Conservation (phyloP, 495 filamentous ascomycete genomes). For the Penicillium paxilli region DNA sequence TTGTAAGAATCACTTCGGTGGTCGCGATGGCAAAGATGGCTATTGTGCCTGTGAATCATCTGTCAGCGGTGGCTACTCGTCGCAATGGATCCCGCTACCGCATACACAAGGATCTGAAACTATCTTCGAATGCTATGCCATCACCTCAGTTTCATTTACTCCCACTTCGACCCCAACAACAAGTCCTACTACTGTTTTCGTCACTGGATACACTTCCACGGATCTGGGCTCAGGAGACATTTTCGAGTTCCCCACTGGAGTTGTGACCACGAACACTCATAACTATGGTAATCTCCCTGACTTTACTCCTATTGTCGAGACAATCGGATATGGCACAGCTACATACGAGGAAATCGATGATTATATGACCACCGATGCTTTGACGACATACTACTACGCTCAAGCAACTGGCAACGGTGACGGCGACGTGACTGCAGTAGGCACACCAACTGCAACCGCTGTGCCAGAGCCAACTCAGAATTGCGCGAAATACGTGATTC, state of each 20-base stretch:
- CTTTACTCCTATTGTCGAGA: not conserved
- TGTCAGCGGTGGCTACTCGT: too few relatives aligned
- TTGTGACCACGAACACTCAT: not conserved
- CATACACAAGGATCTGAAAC: too few relatives aligned
- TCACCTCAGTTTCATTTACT: too few relatives aligned
- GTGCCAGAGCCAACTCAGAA: not conserved
- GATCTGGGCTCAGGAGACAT: not conserved
- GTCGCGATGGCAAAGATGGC: too few relatives aligned
- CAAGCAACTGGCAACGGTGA: not conserved
- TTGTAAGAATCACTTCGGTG: too few relatives aligned
- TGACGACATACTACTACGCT: not conserved
- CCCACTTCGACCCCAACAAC: too few relatives aligned
- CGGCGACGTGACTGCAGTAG: not conserved
- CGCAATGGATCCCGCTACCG: too few relatives aligned
- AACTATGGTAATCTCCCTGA: not conserved
- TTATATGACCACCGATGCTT: not conserved
- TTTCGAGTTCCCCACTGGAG: not conserved
- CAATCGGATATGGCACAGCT: not conserved
- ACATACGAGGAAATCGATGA: not conserved
- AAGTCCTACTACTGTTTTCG: not conserved
- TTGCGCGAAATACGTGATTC: not conserved
- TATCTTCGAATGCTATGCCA: too few relatives aligned
- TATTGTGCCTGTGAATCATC: too few relatives aligned
- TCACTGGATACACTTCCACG: not conserved
- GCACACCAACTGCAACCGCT: not conserved